Evolutionary conservation across 331 rosid genomes (phyloP).

Genomic region (Pyrus hybrid): DNA sequence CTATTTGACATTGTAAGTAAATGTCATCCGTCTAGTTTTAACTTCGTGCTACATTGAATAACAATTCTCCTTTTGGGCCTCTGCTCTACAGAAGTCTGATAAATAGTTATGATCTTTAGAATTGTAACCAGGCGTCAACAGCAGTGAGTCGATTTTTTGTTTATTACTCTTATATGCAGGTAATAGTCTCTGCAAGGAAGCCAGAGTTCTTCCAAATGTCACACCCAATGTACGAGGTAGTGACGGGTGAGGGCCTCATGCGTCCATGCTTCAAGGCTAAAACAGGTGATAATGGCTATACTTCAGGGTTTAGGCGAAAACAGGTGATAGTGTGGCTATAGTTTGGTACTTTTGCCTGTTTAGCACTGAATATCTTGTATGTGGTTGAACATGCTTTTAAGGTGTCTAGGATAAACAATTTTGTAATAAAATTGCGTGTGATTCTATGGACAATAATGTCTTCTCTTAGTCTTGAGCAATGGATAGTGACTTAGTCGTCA

Average conservation of each 20-base stretch:
- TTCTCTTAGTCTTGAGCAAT: background rate
- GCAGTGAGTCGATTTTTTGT: background rate
- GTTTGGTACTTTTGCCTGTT: background rate
- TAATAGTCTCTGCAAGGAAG: constrained; percentile 92
- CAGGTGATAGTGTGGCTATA: constrained; percentile 42
- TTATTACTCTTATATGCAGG: constrained; percentile 35
- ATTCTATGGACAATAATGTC: background rate
- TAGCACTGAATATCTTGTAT: background rate
- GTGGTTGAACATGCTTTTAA: background rate
- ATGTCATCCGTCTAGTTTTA: background rate
- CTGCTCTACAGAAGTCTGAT: background rate
- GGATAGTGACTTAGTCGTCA: background rate
- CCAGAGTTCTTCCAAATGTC: constrained; percentile 96
- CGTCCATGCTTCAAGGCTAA: constrained; percentile 92
- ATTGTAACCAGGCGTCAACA: constrained; percentile 1
- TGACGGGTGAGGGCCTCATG: constrained; percentile 95
- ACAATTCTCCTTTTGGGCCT: background rate
- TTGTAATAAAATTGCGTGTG: background rate
- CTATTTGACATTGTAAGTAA: constrained; percentile 88
- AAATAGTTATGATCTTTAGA: background rate
- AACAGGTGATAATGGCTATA: constrained; percentile 44
- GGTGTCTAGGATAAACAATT: background rate
- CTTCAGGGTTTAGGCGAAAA: constrained; percentile 28
- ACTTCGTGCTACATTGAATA: background rate
- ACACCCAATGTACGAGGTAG: constrained; percentile 96